These are phyloP conservation scores for Leptodontidium sp. DNA, from an alignment of 2,329 filamentous ascomycete genomes.

Conservation along the genomic window DNA sequence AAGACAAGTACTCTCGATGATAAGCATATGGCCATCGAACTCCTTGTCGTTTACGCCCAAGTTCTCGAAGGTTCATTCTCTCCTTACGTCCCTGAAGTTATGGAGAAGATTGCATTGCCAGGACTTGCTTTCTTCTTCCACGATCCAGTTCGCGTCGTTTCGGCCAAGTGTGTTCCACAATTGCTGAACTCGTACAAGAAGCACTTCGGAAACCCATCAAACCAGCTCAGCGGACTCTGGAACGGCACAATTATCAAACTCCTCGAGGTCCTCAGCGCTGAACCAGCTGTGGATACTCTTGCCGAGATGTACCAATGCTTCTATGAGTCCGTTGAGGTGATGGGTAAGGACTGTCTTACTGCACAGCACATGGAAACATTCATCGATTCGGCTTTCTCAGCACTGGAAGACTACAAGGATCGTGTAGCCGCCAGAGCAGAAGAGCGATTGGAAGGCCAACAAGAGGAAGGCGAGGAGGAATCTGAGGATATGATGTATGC, in stretches of 20 bases:
- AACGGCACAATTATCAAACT: conserved; percentile 85
- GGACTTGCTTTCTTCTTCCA: conserved; percentile 99
- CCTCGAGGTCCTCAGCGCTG: conserved; percentile 89
- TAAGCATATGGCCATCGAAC: conserved; percentile 99
- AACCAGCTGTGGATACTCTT: conserved; percentile 94
- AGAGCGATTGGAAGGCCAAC: conserved; percentile 75
- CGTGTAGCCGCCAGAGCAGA: conserved; percentile 85
- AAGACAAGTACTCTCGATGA: conserved; percentile 96
- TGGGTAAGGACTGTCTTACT: conserved; percentile 84
- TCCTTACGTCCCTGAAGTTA: conserved; percentile 88
- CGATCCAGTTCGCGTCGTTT: conserved; percentile 93
- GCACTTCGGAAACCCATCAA: conserved; percentile 81
- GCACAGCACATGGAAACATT: conserved; percentile 84
- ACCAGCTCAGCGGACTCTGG: conserved; percentile 85
- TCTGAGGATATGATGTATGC: conserved; percentile 87
- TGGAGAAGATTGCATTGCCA: conserved; percentile 95
- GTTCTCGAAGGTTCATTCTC: conserved; percentile 94
- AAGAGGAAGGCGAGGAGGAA: conserved; percentile 89
- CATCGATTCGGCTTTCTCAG: conserved; percentile 84
- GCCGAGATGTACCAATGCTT: conserved; percentile 99
- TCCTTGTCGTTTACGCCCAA: conserved; percentile 96
- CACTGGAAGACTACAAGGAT: conserved; percentile 91
- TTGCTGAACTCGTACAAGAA: conserved; percentile 95
- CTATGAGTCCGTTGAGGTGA: conserved; percentile 95
- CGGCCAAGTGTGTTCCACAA: conserved; percentile 92